phyloP scores from a whole-genome alignment of 257 asterid species.

The Solanum verrucosum region DNA sequence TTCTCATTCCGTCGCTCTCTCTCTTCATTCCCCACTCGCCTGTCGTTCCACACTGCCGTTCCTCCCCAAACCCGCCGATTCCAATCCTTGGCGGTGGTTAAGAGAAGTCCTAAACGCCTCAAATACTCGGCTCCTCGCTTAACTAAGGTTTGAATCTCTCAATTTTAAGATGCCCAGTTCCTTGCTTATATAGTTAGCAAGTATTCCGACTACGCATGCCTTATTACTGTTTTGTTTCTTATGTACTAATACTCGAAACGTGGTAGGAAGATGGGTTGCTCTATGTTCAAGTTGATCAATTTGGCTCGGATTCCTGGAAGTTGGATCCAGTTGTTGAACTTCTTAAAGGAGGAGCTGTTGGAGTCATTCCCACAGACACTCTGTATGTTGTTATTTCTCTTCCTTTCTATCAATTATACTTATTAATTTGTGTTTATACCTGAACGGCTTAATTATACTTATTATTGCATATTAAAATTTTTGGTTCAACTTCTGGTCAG shows the following conservation, averaged over 20 bases:
- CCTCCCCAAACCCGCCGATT: conserved; percentile 21
- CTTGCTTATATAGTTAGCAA: neutral
- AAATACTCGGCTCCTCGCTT: conserved; percentile 75
- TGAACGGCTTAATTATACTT: neutral
- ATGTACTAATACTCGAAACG: neutral
- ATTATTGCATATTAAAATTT: neutral
- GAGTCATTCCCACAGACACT: conserved; percentile 95
- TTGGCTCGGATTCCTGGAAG: conserved; percentile 81
- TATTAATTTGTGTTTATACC: neutral
- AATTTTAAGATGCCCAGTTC: neutral
- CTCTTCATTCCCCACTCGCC: conserved; percentile 14
- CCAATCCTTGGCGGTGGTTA: conserved; percentile 39
- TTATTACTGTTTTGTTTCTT: neutral
- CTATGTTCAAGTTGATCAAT: conserved; percentile 74
- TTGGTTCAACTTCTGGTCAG: neutral
- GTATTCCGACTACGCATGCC: neutral
- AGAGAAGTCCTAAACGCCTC: conserved; percentile 89
- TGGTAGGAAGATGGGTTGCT: conserved; percentile 49
- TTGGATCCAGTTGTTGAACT: conserved; percentile 73
- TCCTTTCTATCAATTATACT: neutral
- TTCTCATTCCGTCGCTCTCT: conserved; percentile 29
- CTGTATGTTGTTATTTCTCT: conserved; percentile 34
- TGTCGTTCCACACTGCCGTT: conserved; percentile 4
- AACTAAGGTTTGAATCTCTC: conserved; percentile 36
- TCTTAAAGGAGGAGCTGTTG: conserved; percentile 83